These are phyloP conservation scores for Myriosclerotinia duriaeana DNA, from an alignment of 2,329 filamentous ascomycete genomes.

Conservation along the genomic window DNA sequence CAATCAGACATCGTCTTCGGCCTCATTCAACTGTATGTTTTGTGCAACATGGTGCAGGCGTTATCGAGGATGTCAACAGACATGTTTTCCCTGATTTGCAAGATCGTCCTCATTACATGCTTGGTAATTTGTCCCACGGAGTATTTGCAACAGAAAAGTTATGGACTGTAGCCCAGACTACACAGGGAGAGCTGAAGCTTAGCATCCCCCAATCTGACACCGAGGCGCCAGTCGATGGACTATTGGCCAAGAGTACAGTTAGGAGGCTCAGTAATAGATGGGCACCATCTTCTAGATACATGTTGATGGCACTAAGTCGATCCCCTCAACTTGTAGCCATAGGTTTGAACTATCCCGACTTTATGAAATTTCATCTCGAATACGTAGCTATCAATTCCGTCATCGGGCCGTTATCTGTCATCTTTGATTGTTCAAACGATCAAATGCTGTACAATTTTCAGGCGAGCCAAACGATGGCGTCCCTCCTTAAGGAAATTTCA, in stretches of 20 bases:
- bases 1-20: slow-evolving; percentile 65
- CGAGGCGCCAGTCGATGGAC: background rate
- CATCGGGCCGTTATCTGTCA: slow-evolving; percentile 76
- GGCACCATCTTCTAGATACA: slow-evolving; percentile 52
- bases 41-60: slow-evolving; percentile 78
- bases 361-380: slow-evolving; percentile 74
- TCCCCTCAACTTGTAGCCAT: slow-evolving; percentile 61
- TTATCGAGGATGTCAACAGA: slow-evolving; percentile 74
- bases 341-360: slow-evolving; percentile 56
- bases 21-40: slow-evolving; percentile 71
- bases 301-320: slow-evolving; percentile 63
- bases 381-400: slow-evolving; percentile 73
- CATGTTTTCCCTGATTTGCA: slow-evolving; percentile 66
- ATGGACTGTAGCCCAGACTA: slow-evolving; percentile 45
- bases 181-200: slow-evolving; percentile 42
- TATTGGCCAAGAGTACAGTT: slow-evolving; percentile 5
- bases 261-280: slow-evolving; percentile 40
- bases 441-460: slow-evolving; percentile 66
- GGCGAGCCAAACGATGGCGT: slow-evolving; percentile 64
- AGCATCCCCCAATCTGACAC: slow-evolving; percentile 33
- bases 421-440: slow-evolving; percentile 75
- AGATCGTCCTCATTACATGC: slow-evolving; percentile 70
- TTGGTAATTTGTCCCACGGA: slow-evolving; percentile 40
- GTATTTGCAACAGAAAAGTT: slow-evolving; percentile 45
- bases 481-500: slow-evolving; percentile 72